Base-by-base conservation (phyloP, 2,329 filamentous ascomycete species). In the Furcasterigmium furcatum region DNA sequence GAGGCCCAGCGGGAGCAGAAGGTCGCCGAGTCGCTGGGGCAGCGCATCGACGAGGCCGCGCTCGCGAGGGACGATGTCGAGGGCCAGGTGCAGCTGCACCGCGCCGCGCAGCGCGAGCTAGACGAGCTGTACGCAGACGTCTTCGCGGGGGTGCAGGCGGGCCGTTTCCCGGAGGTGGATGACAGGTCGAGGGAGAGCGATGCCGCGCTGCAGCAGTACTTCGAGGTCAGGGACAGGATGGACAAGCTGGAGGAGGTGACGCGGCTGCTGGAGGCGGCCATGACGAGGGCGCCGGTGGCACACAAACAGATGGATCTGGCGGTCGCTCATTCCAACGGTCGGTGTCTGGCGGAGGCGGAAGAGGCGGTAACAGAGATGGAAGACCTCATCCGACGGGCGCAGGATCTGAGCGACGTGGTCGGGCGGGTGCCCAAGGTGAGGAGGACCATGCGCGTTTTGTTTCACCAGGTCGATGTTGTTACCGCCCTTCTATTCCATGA, bases 391-490 rank as follows among this genome's bases (percentile, higher is more conserved):
- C 41, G 58, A 4, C 70, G 74, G 41, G 67, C 77, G 3, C 61
- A 61, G 40, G 58, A 58, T 5, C 55, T 67, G 12, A 70, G 70
- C 3, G 67, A 66, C 0, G 49, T 60, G 1, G 60, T 77, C 3
- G 55, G 56, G 3, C 51, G 55, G 3, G 58, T 80, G 43, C 68
- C 67, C 6, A 46, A 56, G 0, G 64, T 77, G 16, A 58, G 58
- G 18, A 71, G 79, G 38, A 67, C 70, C 1, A 63, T 71, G 32
- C 72, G 73, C 1, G 66, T 59, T 45, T 63, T 77, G 10, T 65
- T 79, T 56, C 63, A 79, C n/a, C 79, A 79, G 51, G 73, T 79
- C 53, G 78, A 77, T 41, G 69, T 78, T 46, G 74, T 76, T 52
- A 68, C 66, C 8, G 75, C 79, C 46, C 68, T 74, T 62, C 65